Percentiles rank a stretch among this genome's conserved stretches.
These are phyloP conservation scores for Candida manassasensis DNA, from an alignment of 805 yeast species.

Conservation along the genomic window DNA sequence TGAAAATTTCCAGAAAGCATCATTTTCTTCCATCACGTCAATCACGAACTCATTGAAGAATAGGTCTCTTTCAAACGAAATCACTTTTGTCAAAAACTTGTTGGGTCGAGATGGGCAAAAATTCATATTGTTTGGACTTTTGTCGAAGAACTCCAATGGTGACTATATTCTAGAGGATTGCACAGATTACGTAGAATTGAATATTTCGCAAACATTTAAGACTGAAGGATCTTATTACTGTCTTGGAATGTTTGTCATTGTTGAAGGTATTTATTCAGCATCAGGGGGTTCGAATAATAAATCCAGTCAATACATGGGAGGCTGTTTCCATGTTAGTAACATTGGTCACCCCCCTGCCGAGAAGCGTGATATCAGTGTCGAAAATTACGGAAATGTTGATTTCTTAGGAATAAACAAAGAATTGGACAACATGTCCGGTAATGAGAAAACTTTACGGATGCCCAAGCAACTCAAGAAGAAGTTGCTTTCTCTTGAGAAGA, in stretches of 20 bases:
- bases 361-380: slow-evolving; percentile 57
- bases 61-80: slow-evolving; percentile 20
- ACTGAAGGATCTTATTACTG: slow-evolving; percentile 63
- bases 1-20: slow-evolving; percentile 61
- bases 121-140: slow-evolving; percentile 74
- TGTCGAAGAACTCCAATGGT: slow-evolving; percentile 60
- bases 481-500: slow-evolving; percentile 53
- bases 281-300: slow-evolving; percentile 43
- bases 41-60: slow-evolving; percentile 22
- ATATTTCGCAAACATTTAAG: slow-evolving; percentile 56
- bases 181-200: slow-evolving; percentile 67
- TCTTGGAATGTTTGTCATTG: slow-evolving; percentile 71
- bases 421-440: slow-evolving; percentile 22
- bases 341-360: slow-evolving; percentile 90
- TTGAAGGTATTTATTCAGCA: slow-evolving; percentile 80
- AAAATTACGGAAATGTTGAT: slow-evolving; percentile 76
- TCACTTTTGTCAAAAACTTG: slow-evolving; percentile 77
- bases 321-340: slow-evolving; percentile 64
- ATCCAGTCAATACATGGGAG: slow-evolving; percentile 29
- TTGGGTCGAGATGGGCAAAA: slow-evolving; percentile 77
- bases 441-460: slow-evolving; percentile 43
- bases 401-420: slow-evolving; percentile 45
- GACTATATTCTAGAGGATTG: slow-evolving; percentile 77
- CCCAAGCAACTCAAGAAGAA: slow-evolving; percentile 56
- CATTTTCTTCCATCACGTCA: slow-evolving; percentile 42